These are phyloP conservation scores for Ophiostoma australiae DNA, from an alignment of 2,329 filamentous ascomycete species.

Conservation along the genomic window DNA sequence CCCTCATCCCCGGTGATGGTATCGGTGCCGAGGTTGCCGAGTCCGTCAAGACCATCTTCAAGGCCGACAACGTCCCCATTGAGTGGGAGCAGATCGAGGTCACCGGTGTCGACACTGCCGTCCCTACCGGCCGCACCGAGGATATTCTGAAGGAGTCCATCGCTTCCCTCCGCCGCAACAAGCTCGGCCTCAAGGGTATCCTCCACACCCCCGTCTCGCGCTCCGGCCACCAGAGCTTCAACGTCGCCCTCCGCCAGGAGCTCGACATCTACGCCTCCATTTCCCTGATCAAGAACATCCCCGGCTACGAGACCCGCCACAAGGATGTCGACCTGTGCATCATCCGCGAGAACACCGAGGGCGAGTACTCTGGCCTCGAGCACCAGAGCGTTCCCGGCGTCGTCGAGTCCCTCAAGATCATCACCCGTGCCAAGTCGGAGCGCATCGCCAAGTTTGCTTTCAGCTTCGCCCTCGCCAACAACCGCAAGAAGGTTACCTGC, in stretches of 20 bases:
- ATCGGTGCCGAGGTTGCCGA: constrained; percentile 97
- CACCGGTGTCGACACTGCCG: constrained; percentile 78
- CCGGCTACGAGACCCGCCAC: constrained; percentile 95
- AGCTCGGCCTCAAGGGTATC: constrained; percentile 98
- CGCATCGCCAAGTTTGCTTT: constrained; percentile 99
- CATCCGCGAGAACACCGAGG: constrained; percentile 99
- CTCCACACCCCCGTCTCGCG: constrained; percentile 95
- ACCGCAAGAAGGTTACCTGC: constrained; percentile 98
- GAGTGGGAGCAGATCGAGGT: constrained; percentile 99
- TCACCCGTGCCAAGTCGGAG: constrained; percentile 98
- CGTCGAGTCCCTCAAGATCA: constrained; percentile 99
- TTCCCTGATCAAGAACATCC: constrained; percentile 98
- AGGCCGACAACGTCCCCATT: constrained; percentile 96
- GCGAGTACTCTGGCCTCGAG: constrained; percentile 98
- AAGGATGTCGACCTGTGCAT: constrained; percentile 97
- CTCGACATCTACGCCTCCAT: constrained; percentile 99
- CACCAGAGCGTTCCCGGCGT: constrained; percentile 96
- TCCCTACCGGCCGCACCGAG: constrained; percentile 71
- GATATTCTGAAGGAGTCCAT: constrained; percentile 94
- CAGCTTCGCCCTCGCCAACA: constrained; percentile 95
- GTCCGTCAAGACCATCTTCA: constrained; percentile 98
- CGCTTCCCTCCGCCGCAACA: constrained; percentile 93
- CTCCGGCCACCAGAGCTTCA: constrained; percentile 98
- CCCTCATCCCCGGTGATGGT: constrained; percentile 96
- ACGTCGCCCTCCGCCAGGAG: constrained; percentile 97